Evolutionary conservation across 1,284 basidiomycete genomes (phyloP).

Genomic region (Melampsora americana): DNA sequence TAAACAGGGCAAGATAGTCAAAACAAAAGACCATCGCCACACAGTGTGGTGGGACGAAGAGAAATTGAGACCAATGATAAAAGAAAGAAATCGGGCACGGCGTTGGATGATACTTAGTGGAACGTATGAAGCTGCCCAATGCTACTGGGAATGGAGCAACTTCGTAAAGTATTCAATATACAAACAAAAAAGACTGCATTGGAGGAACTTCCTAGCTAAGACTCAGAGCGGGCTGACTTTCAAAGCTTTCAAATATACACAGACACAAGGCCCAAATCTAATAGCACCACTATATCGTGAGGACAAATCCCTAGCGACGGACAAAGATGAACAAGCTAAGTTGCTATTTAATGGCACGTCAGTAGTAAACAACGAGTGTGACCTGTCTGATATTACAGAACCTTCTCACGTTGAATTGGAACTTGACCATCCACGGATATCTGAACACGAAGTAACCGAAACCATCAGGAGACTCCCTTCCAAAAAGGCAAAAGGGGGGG

Average conservation of each 20-base stretch:
- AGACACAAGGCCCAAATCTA: not conserved
- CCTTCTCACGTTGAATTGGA: not conserved
- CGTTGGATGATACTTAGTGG: not conserved
- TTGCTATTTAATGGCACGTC: constrained; percentile 9
- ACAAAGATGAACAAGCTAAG: constrained; percentile 11
- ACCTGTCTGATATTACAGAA: not conserved
- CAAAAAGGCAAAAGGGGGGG: constrained; percentile 10
- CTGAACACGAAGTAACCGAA: not conserved
- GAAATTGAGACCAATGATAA: not conserved
- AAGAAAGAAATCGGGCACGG: not conserved
- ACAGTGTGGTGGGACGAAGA: constrained; percentile 1
- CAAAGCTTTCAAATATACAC: not conserved
- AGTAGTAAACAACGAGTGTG: not conserved
- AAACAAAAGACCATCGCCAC: not conserved
- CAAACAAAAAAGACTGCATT: not conserved
- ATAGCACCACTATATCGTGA: not conserved
- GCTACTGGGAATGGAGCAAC: not conserved
- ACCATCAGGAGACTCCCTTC: not conserved
- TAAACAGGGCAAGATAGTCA: not conserved
- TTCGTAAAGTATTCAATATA: not conserved
- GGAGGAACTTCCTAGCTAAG: not conserved
- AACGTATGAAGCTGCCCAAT: not conserved
- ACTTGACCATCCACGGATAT: not conserved
- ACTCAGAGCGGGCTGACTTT: not conserved
- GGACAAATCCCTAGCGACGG: not conserved